Percentiles rank a stretch among this genome's conserved stretches.
Evolutionary conservation across 2,329 filamentous ascomycete genomes (phyloP).

Genomic region (Lasiodiplodia sp.): DNA sequence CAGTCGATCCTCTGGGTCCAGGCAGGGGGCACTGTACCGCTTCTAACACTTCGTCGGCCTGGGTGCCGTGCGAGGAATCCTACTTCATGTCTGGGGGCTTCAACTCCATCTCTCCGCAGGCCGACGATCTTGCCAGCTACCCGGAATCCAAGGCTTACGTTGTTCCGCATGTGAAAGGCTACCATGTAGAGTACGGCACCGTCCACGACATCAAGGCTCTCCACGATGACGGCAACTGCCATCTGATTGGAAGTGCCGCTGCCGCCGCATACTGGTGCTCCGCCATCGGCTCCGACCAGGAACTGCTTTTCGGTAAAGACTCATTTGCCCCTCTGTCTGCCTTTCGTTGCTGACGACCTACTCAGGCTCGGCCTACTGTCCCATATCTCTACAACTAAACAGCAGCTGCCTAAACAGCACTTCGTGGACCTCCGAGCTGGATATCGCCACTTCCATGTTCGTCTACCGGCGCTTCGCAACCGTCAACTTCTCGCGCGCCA

Average conservation of each 20-base stretch:
- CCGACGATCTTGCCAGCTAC: constrained; percentile 18
- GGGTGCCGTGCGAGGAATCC: constrained; percentile 19
- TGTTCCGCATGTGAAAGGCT: constrained; percentile 16
- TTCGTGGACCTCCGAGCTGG: constrained; percentile 2
- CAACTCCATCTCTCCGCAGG: constrained; percentile 17
- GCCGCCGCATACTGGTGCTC: constrained; percentile 23
- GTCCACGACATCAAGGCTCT: constrained; percentile 11
- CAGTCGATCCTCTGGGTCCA: constrained; percentile 17
- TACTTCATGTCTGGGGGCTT: constrained; percentile 22
- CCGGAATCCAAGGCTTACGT: constrained; percentile 19
- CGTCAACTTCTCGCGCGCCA: constrained; percentile 13
- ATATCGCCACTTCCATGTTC: constrained; percentile 9
- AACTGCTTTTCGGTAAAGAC: constrained; percentile 21
- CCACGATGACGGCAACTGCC: constrained; percentile 12
- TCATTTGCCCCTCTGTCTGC: too few species aligned
- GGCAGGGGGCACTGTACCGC: constrained; percentile 1
- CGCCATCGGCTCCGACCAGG: constrained; percentile 2
- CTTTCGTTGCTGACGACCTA: not conserved
- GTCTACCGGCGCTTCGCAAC: constrained; percentile 24
- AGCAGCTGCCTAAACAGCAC: constrained; percentile 9
- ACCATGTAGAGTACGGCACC: constrained; percentile 18
- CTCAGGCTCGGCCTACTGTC: constrained; percentile 13
- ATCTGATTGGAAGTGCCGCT: not conserved
- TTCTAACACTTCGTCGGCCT: not conserved
- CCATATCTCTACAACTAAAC: constrained; percentile 6